Evolutionary conservation across 805 yeast genomes (phyloP), one percentile per base, ranked within the genome.

Genomic region (Cyberlindnera meyerae): DNA sequence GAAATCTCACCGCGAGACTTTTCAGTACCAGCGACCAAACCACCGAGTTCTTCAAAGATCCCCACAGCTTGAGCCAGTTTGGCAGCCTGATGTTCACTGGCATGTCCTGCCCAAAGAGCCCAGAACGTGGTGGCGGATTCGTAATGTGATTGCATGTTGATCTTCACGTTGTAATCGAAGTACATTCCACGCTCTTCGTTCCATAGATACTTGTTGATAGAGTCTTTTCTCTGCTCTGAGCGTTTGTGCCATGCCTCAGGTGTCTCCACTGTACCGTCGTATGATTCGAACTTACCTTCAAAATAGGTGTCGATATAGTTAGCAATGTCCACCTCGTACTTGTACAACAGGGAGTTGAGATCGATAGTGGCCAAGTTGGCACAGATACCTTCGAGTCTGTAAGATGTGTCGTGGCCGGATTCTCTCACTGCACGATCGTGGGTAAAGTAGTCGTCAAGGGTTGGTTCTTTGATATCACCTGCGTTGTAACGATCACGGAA

Each of bases 351-450:
- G 5, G 93, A 71, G 60, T 89, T 88, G 53, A 90, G 68, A 57
- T 90, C 98, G 33, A 90, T 80, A 0, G 97, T 90, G 2, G 95
- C 96, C 47, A 90, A 64, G 55, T 83, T 68, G 0, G 96, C 96
- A 60, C 96, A 87, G 29, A 77, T 73, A 26, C 95, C 95, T 61
- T 89, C 96, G 36, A 93, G 66, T 51, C 98, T 70, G 54, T 89
- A 87, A 2, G 90, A 71, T 0, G 97, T 93, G 57, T 90, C 98
- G 57, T 93, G 97, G 1, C 98, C 98, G 22, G 93, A 80, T 61
- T 90, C 98, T 55, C 98, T 75, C 9, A 90, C 95, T 1, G 95
- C 97, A 40, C 97, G 70, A 58, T 90, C 98, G 55, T 90, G 96
- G 33, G 84, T 59, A 57, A 90, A 85, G 57, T 85, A 90, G 44